Evolutionary conservation across 1,284 basidiomycete genomes (phyloP), one percentile per base, ranked within the genome.

Genomic region (Pseudozyma pruni): DNA sequence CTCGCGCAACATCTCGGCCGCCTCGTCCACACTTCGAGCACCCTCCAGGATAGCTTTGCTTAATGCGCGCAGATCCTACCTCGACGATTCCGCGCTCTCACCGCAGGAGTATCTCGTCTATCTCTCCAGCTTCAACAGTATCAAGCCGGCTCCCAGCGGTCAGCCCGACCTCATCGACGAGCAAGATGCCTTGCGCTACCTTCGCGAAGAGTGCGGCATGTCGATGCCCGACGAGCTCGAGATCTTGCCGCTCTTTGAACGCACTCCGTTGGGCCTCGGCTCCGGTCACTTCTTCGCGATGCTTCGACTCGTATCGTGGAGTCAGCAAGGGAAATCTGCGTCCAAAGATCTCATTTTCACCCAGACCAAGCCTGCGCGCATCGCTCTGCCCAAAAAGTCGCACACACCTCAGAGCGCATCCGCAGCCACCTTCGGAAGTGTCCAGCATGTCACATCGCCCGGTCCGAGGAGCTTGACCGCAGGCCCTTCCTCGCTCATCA

Each of bases 191-290:
- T 55, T 82, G 47, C 72, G 74, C 25, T 82, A 77, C 38, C 56
- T 82, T 17, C 69, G 81, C 32, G 61, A 74, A 17, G 74, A 80
- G 27, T 76, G 78, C 42, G 73, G 63, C 31, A 70, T 82, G 41
- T 54, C 59, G 16, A 71, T 78, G 27, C 66, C 77, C 19, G 74
- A 82, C 35, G 81, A 82, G 45, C 66, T 79, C n/a, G 74, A 72
- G 69, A 82, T 82, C 32, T 48, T 82, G 43, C 77, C 80, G 10
- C 70, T 81, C 19, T 81, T 82, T 60, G 81, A 82, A 43, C 67
- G 79, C 25, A 75, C 75, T 0, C 79, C 81, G 0, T 46, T 75
- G 5, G 81, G 81, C 16, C 69, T 82, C 10, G 66, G 51, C 10
- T 58, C 74, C 1, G 81, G 80, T 19, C 78, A 81, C 54, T 76